These are phyloP conservation scores for Aspergillus avenaceus DNA, from an alignment of 495 filamentous ascomycete species.

Conservation along the genomic window DNA sequence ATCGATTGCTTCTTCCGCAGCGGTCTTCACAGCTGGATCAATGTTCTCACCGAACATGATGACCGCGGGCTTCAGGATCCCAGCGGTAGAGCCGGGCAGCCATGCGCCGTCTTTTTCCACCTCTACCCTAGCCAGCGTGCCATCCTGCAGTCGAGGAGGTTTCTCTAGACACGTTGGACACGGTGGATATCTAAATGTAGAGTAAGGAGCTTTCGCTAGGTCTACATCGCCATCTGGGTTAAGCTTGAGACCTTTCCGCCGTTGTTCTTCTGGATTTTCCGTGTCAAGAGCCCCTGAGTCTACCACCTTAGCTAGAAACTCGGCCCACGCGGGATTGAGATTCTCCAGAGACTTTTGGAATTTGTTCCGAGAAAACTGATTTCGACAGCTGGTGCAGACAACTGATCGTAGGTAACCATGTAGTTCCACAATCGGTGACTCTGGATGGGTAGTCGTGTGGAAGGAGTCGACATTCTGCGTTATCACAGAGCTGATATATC, in stretches of 20 bases:
- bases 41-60: constrained; percentile 97
- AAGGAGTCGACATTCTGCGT: constrained; percentile 98
- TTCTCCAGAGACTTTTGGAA: constrained; percentile 74
- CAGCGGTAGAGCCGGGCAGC: constrained; percentile 62
- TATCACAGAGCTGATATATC: constrained; percentile 69
- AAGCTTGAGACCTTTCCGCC: constrained; percentile 65
- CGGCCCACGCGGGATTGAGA: constrained; percentile 84
- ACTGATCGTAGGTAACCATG: constrained; percentile 85
- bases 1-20: constrained; percentile 79
- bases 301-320: constrained; percentile 66
- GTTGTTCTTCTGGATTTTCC: constrained; percentile 67
- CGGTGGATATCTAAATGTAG: constrained; percentile 84
- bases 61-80: constrained; percentile 85
- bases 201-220: constrained; percentile 81
- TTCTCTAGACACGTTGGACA: constrained; percentile 74
- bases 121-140: constrained; percentile 53
- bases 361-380: constrained; percentile 58
- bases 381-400: constrained; percentile 73
- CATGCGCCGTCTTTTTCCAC: constrained; percentile 81
- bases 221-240: constrained; percentile 97
- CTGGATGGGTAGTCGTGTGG: constrained; percentile 72
- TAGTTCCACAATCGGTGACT: constrained; percentile 72
- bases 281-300: constrained; percentile 71
- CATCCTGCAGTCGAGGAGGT: constrained; percentile 59
- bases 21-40: constrained; percentile 55